Evolutionary conservation across 768 basidiomycete species (phyloP).

Genomic region (Trametes cingulata): DNA sequence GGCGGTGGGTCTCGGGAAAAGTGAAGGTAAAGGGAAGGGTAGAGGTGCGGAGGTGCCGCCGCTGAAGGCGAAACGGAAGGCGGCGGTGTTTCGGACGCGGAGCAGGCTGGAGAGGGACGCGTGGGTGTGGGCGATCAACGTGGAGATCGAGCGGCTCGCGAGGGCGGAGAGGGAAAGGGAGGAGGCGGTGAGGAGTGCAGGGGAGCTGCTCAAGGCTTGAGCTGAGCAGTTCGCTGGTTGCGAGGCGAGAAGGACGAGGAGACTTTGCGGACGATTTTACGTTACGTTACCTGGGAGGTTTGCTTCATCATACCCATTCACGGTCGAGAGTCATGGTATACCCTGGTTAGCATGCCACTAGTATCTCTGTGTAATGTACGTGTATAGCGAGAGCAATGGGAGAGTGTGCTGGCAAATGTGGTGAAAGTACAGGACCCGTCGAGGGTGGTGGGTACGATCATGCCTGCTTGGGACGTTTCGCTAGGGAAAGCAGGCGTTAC

Average conservation of each 20-base stretch:
- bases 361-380: constrained; percentile 8
- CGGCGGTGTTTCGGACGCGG: constrained; percentile 69
- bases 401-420: neutral
- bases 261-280: neutral
- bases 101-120: constrained; percentile 88
- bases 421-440: neutral
- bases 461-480: constrained; percentile 82
- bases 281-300: neutral
- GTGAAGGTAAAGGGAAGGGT: constrained; percentile 4
- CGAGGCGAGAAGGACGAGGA: neutral
- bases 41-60: constrained; percentile 46
- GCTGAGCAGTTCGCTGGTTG: too few species aligned
- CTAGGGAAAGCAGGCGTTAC: constrained; percentile 36
- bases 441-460: neutral
- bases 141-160: constrained; percentile 82
- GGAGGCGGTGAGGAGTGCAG: constrained; percentile 61
- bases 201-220: constrained; percentile 47
- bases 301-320: neutral
- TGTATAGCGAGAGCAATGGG: constrained; percentile 10
- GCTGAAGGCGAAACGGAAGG: constrained; percentile 58
- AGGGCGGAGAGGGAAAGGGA: constrained; percentile 66
- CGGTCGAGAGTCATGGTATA: neutral
- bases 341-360: neutral
- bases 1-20: constrained; percentile 2
- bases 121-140: constrained; percentile 94